Conservation (phyloP, 2,329 filamentous ascomycete genomes). For the Fusarium dlaminii region DNA sequence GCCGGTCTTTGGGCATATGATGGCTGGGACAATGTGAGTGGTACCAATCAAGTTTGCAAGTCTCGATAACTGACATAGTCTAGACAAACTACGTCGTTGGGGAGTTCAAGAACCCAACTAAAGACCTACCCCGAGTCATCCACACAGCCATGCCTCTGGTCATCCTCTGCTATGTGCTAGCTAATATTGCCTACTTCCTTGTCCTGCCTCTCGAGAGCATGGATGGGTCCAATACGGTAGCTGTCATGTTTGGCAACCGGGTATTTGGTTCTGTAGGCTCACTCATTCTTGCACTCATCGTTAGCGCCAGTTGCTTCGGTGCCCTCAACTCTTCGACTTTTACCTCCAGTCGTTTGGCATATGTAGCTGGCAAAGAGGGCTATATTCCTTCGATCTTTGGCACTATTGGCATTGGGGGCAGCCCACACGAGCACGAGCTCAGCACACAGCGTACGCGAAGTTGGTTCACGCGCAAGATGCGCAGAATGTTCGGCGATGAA, state of each 20-base stretch:
- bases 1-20: constrained; percentile 98
- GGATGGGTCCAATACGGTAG: constrained; percentile 92
- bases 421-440: constrained; percentile 51
- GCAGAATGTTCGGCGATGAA: constrained; percentile 76
- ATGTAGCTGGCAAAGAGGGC: constrained; percentile 93
- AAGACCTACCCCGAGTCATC: constrained; percentile 92
- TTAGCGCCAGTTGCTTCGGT: constrained; percentile 92
- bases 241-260: constrained; percentile 88
- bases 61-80: constrained; percentile 30
- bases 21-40: constrained; percentile 94
- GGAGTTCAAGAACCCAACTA: constrained; percentile 90
- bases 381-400: constrained; percentile 89
- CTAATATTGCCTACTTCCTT: constrained; percentile 93
- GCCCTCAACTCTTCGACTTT: constrained; percentile 95
- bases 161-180: constrained; percentile 88
- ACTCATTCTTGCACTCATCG: constrained; percentile 85
- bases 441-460: constrained; percentile 60
- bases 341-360: constrained; percentile 90
- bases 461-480: constrained; percentile 68
- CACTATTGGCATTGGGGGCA: constrained; percentile 74
- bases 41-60: not conserved
- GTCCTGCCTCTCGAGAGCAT: constrained; percentile 84
- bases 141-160: constrained; percentile 97
- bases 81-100: constrained; percentile 98
- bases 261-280: constrained; percentile 89